Conservation (phyloP, 345 rosid genomes). For the Lenwebbia sp. region DNA sequence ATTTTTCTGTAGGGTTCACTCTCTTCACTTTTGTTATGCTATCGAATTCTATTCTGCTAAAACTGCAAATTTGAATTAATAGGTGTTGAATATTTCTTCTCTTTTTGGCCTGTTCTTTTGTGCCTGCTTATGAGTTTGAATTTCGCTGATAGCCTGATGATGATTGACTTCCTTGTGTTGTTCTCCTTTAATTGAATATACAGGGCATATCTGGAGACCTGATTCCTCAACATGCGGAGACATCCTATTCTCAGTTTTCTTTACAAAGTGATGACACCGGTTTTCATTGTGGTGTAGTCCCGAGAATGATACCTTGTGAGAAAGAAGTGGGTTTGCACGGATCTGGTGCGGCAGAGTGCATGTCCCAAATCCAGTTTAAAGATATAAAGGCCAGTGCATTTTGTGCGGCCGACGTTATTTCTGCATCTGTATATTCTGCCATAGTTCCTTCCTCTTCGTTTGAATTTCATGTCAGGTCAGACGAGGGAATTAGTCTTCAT, state of each 20-base stretch:
- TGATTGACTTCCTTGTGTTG: not conserved
- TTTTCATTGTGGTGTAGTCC: not conserved
- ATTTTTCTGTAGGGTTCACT: not conserved
- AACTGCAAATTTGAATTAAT: not conserved
- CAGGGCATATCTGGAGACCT: not conserved
- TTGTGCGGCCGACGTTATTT: conserved; percentile 4
- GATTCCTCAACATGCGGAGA: not conserved
- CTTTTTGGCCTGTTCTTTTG: not conserved
- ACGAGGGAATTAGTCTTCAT: conserved; percentile 65
- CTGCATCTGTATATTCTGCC: conserved; percentile 6
- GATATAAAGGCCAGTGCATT: conserved; percentile 13
- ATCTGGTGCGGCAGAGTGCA: not conserved
- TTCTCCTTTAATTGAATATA: not conserved
- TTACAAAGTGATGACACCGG: not conserved
- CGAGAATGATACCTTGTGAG: not conserved
- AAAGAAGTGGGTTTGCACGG: not conserved
- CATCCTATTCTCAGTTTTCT: not conserved
- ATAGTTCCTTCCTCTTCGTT: conserved; percentile 38
- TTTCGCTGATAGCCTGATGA: not conserved
- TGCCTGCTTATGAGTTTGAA: not conserved
- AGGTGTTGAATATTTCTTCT: not conserved
- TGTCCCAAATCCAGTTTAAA: not conserved
- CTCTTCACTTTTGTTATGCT: not conserved
- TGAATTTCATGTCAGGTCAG: conserved; percentile 62
- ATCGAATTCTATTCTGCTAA: not conserved